Base-by-base conservation (phyloP, 441 rosid species). In the Gossypium schwendimanii region DNA sequence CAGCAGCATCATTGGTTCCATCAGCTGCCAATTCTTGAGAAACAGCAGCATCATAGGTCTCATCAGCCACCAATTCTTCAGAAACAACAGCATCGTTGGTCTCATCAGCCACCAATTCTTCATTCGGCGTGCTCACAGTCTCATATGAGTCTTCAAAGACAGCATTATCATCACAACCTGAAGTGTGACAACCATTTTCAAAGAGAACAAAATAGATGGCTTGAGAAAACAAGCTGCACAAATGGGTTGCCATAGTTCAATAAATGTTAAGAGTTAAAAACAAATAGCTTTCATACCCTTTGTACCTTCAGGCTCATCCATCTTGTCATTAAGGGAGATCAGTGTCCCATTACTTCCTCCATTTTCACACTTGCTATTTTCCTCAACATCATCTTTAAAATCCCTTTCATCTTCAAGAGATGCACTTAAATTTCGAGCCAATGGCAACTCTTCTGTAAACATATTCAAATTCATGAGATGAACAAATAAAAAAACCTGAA, bases 361-460 rank as follows among this genome's bases (percentile, higher is more conserved):
- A 21, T 15, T 49, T 23, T 24, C 0, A 49, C 8, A 49, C 31
- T 59, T 58, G n/a, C 21, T 61, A 17, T 70, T 76, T 41, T 55
- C 74, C 14, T 12, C 33, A 71, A 57, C 31, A 47, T 44, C 76
- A 52, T 64, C 47, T n/a, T 66, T 47, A 20, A 23, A 9, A 12
- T 73, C 78, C 47, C 44, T 49, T 71, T 74, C 75, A 67, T 54
- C 54, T 73, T 75, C 74, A 45, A 73, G 31, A 0, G 81, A 76
- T 58, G 52, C 76, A 66, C 68, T 84, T 26, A 81, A 44, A 60
- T 75, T 80, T 73, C 63, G 75, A 6, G 15, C 66, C 74, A 44
- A 26, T 23, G 44, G 65, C 7, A 41, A 79, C 26, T 74, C 76
- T 39, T 75, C 58, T 12, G 65, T 17, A 71, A 73, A 54, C 52